Evolutionary conservation across 208 protist species (phyloP).

Genomic region (Crithidia sp.): DNA sequence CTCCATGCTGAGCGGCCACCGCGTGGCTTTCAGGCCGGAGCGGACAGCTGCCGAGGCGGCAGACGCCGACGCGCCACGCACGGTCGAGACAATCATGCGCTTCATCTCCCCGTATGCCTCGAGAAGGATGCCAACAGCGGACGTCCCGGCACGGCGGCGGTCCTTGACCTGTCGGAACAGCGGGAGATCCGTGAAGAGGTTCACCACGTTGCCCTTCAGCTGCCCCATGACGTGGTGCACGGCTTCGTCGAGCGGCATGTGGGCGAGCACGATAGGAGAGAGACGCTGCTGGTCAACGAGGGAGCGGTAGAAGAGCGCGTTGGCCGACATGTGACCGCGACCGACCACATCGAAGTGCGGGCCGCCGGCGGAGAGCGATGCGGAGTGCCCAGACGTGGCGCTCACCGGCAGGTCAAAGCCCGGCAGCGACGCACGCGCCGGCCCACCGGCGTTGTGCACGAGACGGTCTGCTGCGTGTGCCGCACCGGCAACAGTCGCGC

Average conservation of each 20-base stretch:
- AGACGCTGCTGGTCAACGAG: constrained; percentile 70
- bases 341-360: not conserved
- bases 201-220: constrained; percentile 87
- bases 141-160: constrained; percentile 52
- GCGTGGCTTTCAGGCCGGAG: constrained; percentile 30
- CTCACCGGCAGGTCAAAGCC: not conserved
- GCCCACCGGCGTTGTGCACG: not conserved
- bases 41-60: constrained; percentile 17
- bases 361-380: not conserved
- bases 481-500: too few relatives aligned
- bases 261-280: constrained; percentile 64
- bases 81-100: constrained; percentile 59
- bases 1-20: constrained; percentile 80
- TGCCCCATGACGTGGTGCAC: constrained; percentile 81
- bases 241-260: constrained; percentile 67
- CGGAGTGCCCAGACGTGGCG: not conserved
- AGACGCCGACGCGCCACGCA: constrained; percentile 32
- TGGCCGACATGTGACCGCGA: constrained; percentile 39
- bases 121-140: constrained; percentile 71
- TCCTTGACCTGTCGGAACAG: constrained; percentile 86
- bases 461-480: not conserved
- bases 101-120: constrained; percentile 87
- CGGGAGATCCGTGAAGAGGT: constrained; percentile 85
- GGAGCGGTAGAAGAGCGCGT: constrained; percentile 43
- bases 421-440: not conserved